Conservation (phyloP, 768 basidiomycete genomes). For the Russula compacta region DNA sequence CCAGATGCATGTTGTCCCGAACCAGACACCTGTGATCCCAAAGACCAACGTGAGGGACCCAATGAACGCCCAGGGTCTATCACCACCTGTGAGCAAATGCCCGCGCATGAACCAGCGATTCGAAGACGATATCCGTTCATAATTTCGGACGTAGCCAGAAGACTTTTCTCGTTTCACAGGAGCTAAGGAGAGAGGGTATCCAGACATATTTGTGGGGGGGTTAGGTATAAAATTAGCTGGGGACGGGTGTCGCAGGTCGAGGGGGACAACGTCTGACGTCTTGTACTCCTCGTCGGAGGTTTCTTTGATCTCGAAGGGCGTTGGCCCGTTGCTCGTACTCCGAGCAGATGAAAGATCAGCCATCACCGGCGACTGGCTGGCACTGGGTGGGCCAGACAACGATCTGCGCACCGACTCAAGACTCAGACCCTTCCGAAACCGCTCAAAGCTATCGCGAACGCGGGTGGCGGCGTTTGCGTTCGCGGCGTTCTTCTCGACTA, state of each 20-base stretch:
- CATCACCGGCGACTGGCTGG: constrained; percentile 14
- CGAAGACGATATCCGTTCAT: constrained; percentile 57
- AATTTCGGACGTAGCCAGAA: constrained; percentile 41
- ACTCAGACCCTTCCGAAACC: constrained; percentile 44
- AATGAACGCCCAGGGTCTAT: constrained; percentile 76
- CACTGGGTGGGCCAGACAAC: constrained; percentile 18
- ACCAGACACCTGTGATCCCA: constrained; percentile 70
- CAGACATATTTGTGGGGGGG: constrained; percentile 18
- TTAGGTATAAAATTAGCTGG: constrained; percentile 12
- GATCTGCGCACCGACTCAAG: constrained; percentile 25
- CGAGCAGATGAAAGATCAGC: constrained; percentile 11
- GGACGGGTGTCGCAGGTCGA: constrained; percentile 9
- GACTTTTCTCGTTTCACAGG: constrained; percentile 29
- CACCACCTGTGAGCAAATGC: constrained; percentile 72
- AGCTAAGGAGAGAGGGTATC: constrained; percentile 26
- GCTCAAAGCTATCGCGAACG: constrained; percentile 53
- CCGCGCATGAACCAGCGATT: constrained; percentile 74
- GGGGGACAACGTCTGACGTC: constrained; percentile 4
- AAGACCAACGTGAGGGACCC: constrained; percentile 52
- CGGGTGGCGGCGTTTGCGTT: constrained; percentile 27
- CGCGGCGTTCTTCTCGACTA: constrained; percentile 25
- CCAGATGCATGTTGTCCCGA: constrained; percentile 81
- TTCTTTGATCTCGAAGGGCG: constrained; percentile 17
- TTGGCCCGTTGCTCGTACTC: constrained; percentile 4
- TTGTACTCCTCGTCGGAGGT: constrained; percentile 16